Evolutionary conservation across 2,329 filamentous ascomycete genomes (phyloP).

Genomic region (Calonectria naviculata): DNA sequence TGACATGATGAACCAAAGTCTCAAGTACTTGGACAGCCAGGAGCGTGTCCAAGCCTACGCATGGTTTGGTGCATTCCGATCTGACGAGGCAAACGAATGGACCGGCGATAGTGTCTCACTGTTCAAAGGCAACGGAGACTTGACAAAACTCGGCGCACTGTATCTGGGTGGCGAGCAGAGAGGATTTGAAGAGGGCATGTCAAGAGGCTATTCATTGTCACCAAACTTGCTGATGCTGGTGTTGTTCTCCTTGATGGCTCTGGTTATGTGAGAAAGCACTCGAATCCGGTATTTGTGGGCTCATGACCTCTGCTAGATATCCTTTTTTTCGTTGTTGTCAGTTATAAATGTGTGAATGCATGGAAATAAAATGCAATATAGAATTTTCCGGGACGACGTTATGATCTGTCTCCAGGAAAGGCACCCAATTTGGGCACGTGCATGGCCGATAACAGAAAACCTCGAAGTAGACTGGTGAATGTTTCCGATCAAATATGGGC

Average conservation of each 20-base stretch:
- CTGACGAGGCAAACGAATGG: constrained; percentile 51
- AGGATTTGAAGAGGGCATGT: constrained; percentile 50
- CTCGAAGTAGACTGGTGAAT: no score
- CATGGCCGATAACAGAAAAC: no score
- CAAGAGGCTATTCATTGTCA: not conserved
- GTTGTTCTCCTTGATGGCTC: not conserved
- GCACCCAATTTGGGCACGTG: no score
- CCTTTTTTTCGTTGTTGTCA: no score
- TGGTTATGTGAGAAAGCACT: not conserved
- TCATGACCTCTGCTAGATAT: no score
- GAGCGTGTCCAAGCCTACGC: constrained; percentile 51
- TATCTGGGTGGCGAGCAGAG: constrained; percentile 52
- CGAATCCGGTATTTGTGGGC: not conserved
- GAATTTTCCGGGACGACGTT: no score
- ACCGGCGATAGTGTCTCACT: constrained; percentile 51
- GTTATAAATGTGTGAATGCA: no score
- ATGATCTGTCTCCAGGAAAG: no score
- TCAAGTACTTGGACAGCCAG: constrained; percentile 47
- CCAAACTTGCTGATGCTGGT: not conserved
- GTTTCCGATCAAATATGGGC: no score
- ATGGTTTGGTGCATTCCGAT: constrained; percentile 54
- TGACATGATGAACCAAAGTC: constrained; percentile 53
- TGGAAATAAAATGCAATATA: no score
- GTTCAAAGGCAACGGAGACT: constrained; percentile 48
- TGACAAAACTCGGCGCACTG: constrained; percentile 51